Evolutionary conservation across 176 grass and related monocot genomes (phyloP), one percentile per base, ranked within the genome.

Genomic region (Zea luxurians): DNA sequence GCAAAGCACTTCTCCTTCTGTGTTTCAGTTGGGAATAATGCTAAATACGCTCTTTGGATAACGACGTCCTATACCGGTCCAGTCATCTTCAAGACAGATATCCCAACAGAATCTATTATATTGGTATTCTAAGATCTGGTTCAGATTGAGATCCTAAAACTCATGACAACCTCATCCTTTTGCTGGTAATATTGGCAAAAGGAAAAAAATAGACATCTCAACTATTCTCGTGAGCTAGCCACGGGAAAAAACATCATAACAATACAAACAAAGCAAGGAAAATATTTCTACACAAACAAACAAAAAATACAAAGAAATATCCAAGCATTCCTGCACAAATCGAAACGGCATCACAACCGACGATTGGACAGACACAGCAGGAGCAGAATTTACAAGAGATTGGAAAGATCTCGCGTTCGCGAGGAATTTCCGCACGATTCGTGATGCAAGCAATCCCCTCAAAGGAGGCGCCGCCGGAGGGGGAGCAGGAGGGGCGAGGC

Each of bases 301-400:
- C 45, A 47, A 47, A 47, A 79, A 74, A 41, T 6, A 74, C 46
- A 8, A 37, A 68, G 21, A 73, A 74, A 63, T 48, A 88, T 75
- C 16, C 12, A 57, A 53, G 64, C 3, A 59, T 85, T 59, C 41
- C 4, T 48, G 18, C 48, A 55, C 13, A 76, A 80, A 84, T 80
- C 71, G 18, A 63, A 79, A 75, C 44, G 44, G 37, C 53, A 7
- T 69, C 52, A 13, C 53, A 52, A 59, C 21, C 44, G 27, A 67
- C 18, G 52, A 73, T 48, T 66, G 17, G 2, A 83, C n/a, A 13
- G 34, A 9, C 70, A 71, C 34, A 40, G 59, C 17, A 17, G 4
- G 53, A 48, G 27, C 18, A 55, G 21, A 47, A 73, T 3, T 13
- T 27, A 3, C 43, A 1, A 3, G 13, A 27, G 41, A 48, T 17